Evolutionary conservation across 2,329 filamentous ascomycete species (phyloP).

Genomic region (Clarireedia paspali): DNA sequence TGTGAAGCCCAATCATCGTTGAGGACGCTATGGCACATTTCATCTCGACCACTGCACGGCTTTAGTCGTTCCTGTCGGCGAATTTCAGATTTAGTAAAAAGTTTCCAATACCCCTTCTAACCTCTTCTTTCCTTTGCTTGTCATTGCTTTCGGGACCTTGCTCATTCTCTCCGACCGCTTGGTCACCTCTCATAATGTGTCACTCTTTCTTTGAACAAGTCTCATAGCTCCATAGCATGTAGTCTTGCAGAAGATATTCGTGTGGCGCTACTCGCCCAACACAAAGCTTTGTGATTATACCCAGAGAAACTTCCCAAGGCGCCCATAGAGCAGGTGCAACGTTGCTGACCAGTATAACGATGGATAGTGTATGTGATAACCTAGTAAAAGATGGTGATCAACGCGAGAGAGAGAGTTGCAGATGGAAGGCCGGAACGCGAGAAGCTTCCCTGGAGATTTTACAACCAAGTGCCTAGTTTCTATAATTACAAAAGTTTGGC

Average conservation of each 20-base stretch:
- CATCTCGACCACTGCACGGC: conserved; percentile 87
- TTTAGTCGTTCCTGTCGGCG: conserved; percentile 66
- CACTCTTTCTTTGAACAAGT: background rate
- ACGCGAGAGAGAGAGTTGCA: no score
- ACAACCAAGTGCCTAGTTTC: no score
- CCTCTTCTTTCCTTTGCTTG: background rate
- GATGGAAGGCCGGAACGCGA: no score
- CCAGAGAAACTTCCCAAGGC: no score
- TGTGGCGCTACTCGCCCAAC: background rate
- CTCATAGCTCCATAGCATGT: background rate
- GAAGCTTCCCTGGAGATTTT: no score
- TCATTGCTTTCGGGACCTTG: background rate
- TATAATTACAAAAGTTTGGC: no score
- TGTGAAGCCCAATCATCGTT: conserved; percentile 99
- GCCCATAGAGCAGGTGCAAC: no score
- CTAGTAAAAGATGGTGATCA: no score
- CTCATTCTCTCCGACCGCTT: background rate
- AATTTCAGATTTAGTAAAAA: conserved; percentile 3
- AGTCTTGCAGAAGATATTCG: background rate
- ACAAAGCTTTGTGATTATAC: background rate
- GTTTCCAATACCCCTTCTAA: background rate
- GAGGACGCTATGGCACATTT: conserved; percentile 85
- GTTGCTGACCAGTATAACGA: no score
- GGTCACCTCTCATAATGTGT: background rate
- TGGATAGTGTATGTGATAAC: no score